These are phyloP conservation scores for Benincasa hispida DNA, from an alignment of 306 rosid species.

Conservation along the genomic window DNA sequence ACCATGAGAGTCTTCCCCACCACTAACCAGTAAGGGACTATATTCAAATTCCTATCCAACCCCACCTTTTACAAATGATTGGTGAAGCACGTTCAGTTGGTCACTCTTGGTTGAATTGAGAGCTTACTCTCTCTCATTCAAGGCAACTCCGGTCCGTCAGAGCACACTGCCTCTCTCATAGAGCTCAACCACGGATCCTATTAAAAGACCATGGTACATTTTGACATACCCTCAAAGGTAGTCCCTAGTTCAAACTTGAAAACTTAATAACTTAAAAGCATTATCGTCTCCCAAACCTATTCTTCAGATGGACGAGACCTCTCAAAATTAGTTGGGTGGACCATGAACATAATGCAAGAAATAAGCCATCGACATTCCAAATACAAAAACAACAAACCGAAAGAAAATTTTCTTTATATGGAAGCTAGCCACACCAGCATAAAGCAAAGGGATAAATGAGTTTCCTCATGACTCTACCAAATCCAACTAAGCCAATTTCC, in stretches of 20 bases:
- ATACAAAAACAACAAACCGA: too few relatives aligned
- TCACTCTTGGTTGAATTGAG: not conserved
- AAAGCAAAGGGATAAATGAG: not conserved
- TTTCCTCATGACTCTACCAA: not conserved
- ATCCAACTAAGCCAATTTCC: not conserved
- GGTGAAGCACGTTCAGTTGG: not conserved
- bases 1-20: not conserved
- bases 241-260: not conserved
- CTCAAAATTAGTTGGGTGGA: not conserved
- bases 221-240: not conserved
- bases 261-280: not conserved
- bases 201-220: not conserved
- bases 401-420: not conserved
- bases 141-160: not conserved
- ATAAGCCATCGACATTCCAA: not conserved
- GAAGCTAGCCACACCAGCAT: not conserved
- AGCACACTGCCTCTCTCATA: not conserved
- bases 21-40: not conserved
- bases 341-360: not conserved
- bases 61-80: not conserved
- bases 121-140: not conserved
- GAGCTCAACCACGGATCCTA: not conserved
- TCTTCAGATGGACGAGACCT: not conserved
- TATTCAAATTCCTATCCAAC: not conserved
- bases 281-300: not conserved